Evolutionary conservation across 202 grass and related monocot species (phyloP), one percentile per base, ranked within the genome.

Genomic region (Carex sylvatica): DNA sequence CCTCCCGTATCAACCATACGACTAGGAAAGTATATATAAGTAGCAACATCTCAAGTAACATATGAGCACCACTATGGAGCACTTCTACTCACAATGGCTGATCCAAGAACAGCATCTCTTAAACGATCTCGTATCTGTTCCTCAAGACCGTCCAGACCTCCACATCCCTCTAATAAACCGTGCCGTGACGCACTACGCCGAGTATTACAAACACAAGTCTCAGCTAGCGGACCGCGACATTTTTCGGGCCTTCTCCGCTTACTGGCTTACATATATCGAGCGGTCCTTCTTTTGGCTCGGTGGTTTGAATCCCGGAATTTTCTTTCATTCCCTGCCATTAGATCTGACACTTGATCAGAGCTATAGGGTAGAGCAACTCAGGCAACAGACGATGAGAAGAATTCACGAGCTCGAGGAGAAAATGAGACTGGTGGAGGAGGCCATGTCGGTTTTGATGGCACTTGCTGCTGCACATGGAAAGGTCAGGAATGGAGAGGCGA

Each of bases 11-110:
- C 28, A 28, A 40, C 38, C 38, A 40, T 40, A 59, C 6, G 42
- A 46, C 9, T 59, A 40, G 35, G 35, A 36, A 36, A 58, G 6
- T 19, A 59, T 19, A 7, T 31, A 65, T 13, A 30, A 65, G 4
- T 31, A 31, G 62, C 62, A 73, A 22, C 3, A 74, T 4, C 40
- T 46, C 18, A 22, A 40, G 1, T 40, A 74, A 51, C 33, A 28
- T 28, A 2, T 42, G 33, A 74, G 1, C 11, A 35, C 16, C 15
- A 56, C 20, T 20, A 83, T 61, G 79, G 79, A 83, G 47, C 23
- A 47, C n/a, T 83, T 83, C 66, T 70, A 59, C 52, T 38, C 28
- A 61, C 36, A 84, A n/a, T 84, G 82, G 82, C 70, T 84, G 18
- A 30, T 72, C 30, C 28, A 61, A 74, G 35, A 71, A 30, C 40